Evolutionary conservation across 129 eudicot genomes (phyloP).

Genomic region (Smallanthus sonchifolius): DNA sequence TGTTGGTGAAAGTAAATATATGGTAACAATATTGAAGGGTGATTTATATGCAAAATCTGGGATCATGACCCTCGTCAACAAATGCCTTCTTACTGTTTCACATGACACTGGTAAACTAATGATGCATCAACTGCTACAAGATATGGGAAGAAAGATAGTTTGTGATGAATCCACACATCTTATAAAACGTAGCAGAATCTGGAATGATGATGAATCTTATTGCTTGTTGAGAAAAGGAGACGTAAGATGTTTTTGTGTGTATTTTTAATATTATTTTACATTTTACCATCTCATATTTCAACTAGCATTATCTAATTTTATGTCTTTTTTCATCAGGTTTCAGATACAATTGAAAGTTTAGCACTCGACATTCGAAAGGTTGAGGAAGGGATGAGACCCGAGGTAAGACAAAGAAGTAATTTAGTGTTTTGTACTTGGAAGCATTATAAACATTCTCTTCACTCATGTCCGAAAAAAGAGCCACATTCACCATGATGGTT

Average conservation of each 20-base stretch:
- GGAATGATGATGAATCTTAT: neutral
- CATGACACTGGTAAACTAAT: neutral
- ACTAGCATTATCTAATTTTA: neutral
- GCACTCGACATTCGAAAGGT: constrained; percentile 4
- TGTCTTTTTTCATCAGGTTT: constrained; percentile 13
- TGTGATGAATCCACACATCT: neutral
- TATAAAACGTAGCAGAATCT: neutral
- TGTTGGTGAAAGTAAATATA: neutral
- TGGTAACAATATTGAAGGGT: neutral
- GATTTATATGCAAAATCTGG: neutral
- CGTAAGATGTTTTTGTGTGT: constrained; percentile 18
- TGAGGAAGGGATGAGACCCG: neutral
- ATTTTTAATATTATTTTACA: neutral
- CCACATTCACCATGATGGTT: no score
- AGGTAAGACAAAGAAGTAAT: neutral
- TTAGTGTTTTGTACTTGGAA: neutral
- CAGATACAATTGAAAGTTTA: constrained; percentile 30
- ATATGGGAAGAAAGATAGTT: constrained; percentile 13
- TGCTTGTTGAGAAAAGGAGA: neutral
- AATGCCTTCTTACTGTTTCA: neutral
- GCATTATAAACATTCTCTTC: neutral
- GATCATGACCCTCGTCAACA: neutral
- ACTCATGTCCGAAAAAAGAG: no score
- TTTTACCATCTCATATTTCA: neutral
- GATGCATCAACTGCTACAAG: constrained; percentile 21